These are phyloP conservation scores for Cicer bijugum DNA, from an alignment of 306 rosid species.

Conservation along the genomic window DNA sequence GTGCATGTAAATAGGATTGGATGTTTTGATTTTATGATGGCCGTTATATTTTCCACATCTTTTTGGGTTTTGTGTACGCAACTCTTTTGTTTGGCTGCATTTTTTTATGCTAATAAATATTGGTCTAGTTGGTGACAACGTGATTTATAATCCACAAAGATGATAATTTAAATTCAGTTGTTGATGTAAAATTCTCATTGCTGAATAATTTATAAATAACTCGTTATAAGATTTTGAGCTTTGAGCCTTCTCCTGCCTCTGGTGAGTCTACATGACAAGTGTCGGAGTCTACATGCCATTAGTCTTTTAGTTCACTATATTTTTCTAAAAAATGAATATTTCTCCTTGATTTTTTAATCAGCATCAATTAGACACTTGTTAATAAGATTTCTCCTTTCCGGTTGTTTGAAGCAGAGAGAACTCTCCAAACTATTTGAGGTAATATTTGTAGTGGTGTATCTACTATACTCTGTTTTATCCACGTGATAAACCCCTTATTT, in stretches of 20 bases:
- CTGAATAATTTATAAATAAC: no score
- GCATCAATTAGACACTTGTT: background rate
- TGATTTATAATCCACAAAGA: background rate
- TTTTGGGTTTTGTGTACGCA: background rate
- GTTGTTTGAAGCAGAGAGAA: no score
- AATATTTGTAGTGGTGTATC: no score
- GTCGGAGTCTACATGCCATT: background rate
- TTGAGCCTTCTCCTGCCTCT: background rate
- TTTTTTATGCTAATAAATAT: background rate
- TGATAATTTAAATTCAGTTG: background rate
- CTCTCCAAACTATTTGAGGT: no score
- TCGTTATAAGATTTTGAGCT: background rate
- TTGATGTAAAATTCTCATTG: no score
- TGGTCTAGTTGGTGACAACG: background rate
- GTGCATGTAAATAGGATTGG: constrained; percentile 2
- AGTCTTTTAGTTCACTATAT: background rate
- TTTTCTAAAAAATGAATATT: background rate
- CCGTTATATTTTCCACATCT: background rate
- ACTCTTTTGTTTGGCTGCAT: background rate
- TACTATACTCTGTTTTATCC: no score
- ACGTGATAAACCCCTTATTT: no score
- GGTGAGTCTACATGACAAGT: background rate
- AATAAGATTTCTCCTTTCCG: background rate
- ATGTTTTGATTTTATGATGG: background rate
- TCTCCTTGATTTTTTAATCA: background rate